phyloP scores from a whole-genome alignment of 805 yeast genomes.

The Ogataea henricii region DNA sequence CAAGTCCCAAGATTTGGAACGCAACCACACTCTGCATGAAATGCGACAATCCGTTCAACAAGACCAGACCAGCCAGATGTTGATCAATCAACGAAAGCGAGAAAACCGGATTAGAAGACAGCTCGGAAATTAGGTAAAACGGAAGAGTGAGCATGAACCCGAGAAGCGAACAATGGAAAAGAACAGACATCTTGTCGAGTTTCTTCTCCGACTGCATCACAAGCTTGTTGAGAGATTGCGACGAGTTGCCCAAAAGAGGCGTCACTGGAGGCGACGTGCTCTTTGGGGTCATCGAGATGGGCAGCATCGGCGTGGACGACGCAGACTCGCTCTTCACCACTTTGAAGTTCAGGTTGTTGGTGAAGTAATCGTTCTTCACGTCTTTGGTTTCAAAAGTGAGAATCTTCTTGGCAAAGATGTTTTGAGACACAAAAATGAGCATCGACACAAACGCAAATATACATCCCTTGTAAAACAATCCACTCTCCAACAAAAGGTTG shows the following conservation, averaged over 20 bases:
- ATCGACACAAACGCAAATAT: slow-evolving; percentile 54
- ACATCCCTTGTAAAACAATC: slow-evolving; percentile 43
- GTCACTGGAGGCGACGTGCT: slow-evolving; percentile 28
- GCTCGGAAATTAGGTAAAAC: slow-evolving; percentile 60
- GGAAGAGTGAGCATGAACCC: slow-evolving; percentile 72
- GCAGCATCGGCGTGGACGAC: slow-evolving; percentile 37
- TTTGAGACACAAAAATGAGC: slow-evolving; percentile 75
- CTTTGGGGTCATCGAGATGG: slow-evolving; percentile 33
- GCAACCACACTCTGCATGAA: slow-evolving; percentile 74
- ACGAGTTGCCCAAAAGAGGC: slow-evolving; percentile 28
- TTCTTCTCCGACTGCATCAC: slow-evolving; percentile 38
- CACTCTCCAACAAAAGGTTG: slow-evolving; percentile 25
- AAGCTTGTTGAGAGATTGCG: slow-evolving; percentile 25
- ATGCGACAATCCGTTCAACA: slow-evolving; percentile 69
- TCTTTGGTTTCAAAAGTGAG: slow-evolving; percentile 49
- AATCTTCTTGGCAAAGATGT: slow-evolving; percentile 75
- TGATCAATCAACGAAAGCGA: slow-evolving; percentile 33
- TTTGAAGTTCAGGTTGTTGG: slow-evolving; percentile 30
- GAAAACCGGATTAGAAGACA: slow-evolving; percentile 35
- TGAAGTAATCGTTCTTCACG: slow-evolving; percentile 29
- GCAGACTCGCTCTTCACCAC: slow-evolving; percentile 37
- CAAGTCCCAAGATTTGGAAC: slow-evolving; percentile 69
- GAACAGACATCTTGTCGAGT: slow-evolving; percentile 69
- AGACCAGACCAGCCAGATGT: slow-evolving; percentile 40
- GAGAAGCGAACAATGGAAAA: slow-evolving; percentile 68